These are phyloP conservation scores for Plasmodium cynomolgi DNA, from an alignment of 169 alveolate species.

Conservation along the genomic window DNA sequence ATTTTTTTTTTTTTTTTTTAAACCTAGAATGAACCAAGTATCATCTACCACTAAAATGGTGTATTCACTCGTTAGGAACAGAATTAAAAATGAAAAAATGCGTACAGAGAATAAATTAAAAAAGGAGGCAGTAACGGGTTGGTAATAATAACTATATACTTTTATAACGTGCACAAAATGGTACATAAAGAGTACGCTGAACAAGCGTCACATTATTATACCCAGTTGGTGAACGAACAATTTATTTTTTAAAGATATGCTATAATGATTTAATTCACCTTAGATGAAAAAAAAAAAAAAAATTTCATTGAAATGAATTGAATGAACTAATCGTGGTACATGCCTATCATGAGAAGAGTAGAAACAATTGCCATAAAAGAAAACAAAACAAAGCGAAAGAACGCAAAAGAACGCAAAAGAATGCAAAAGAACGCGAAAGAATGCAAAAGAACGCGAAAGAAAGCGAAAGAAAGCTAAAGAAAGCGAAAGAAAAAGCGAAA, in stretches of 20 bases:
- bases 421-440: background rate
- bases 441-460: background rate
- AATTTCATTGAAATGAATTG: background rate
- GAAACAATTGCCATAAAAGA: conserved; percentile 1
- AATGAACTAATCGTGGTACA: background rate
- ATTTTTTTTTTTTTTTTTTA: background rate
- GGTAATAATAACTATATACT: background rate
- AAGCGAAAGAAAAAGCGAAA: no score
- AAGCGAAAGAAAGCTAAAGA: background rate
- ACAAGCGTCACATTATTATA: background rate
- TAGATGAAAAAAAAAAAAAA: background rate
- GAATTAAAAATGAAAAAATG: background rate
- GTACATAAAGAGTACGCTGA: background rate
- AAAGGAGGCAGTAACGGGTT: background rate
- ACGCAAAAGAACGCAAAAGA: background rate
- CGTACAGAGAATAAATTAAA: background rate
- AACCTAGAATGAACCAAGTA: conserved; percentile 1
- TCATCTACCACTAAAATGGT: background rate
- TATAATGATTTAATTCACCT: background rate
- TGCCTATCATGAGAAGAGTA: background rate
- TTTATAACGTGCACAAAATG: background rate
- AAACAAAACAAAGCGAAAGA: background rate
- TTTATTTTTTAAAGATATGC: background rate
- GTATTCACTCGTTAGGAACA: background rate
- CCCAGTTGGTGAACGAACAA: background rate